Evolutionary conservation across 75 land plant species (phyloP).

Genomic region (Cupressus sempervirens): DNA sequence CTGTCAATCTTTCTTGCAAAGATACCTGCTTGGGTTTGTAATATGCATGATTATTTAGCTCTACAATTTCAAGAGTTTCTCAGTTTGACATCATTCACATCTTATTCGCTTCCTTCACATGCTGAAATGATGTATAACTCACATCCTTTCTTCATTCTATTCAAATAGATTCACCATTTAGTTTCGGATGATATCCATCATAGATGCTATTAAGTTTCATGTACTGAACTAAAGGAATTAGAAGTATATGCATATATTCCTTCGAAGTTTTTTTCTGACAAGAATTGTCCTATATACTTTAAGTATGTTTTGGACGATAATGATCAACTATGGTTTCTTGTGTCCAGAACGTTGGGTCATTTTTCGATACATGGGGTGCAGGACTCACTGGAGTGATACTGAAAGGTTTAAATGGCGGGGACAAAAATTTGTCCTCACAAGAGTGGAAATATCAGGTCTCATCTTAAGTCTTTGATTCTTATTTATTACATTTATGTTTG

Average conservation of each 20-base stretch:
- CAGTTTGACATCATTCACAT: neutral
- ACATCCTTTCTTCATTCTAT: neutral
- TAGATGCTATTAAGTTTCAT: neutral
- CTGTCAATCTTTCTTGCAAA: neutral
- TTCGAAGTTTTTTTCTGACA: neutral
- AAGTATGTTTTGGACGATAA: neutral
- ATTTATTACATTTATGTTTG: neutral
- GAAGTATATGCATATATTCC: neutral
- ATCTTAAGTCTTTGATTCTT: neutral
- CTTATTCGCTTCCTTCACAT: neutral
- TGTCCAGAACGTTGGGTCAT: slow-evolving; percentile 90
- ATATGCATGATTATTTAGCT: neutral
- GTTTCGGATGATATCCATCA: neutral
- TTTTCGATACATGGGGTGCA: slow-evolving; percentile 72
- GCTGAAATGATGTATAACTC: neutral
- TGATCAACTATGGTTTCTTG: slow-evolving; percentile 3
- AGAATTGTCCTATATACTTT: neutral
- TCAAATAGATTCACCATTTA: neutral
- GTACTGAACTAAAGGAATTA: neutral
- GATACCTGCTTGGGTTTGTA: neutral
- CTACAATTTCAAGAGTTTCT: neutral
- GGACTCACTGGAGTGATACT: slow-evolving; percentile 67
- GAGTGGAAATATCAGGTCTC: slow-evolving; percentile 63
- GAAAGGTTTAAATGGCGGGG: slow-evolving; percentile 29
- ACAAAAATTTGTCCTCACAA: slow-evolving; percentile 37